Evolutionary conservation across 192 early-diverging fungal genomes (phyloP).

Genomic region (Coemansia sp.): DNA sequence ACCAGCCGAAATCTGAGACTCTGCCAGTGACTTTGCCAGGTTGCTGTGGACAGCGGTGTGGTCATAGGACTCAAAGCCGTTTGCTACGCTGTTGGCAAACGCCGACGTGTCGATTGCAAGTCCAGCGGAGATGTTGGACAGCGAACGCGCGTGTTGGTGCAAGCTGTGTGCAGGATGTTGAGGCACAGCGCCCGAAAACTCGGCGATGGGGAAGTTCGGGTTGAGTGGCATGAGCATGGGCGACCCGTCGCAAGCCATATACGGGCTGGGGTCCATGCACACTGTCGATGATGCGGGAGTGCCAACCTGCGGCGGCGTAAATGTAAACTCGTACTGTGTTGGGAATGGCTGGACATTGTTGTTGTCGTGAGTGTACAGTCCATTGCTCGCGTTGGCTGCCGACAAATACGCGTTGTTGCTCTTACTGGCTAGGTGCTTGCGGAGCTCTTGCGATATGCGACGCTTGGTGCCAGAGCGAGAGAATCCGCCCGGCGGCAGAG

Average conservation of each 20-base stretch:
- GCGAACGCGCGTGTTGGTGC: slow-evolving; percentile 35
- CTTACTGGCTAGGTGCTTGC: slow-evolving; percentile 55
- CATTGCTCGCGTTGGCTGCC: slow-evolving; percentile 3
- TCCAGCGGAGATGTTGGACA: slow-evolving; percentile 32
- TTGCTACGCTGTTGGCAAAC: slow-evolving; percentile 18
- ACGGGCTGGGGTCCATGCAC: slow-evolving; percentile 18
- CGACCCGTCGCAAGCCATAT: slow-evolving; percentile 21
- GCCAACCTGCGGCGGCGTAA: slow-evolving; percentile 25
- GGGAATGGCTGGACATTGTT: slow-evolving; percentile 14
- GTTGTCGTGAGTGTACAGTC: slow-evolving; percentile 9
- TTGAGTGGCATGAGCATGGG: slow-evolving; percentile 50
- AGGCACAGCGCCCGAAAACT: slow-evolving; percentile 23
- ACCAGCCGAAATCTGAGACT: slow-evolving; percentile 6
- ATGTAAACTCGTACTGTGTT: slow-evolving; percentile 36
- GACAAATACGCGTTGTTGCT: slow-evolving; percentile 34
- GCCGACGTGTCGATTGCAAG: slow-evolving; percentile 25
- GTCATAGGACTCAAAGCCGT: slow-evolving; percentile 22
- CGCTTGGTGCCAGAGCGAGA: slow-evolving; percentile 40
- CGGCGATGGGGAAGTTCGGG: slow-evolving; percentile 53
- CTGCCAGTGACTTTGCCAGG: slow-evolving; percentile 21
- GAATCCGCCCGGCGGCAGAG: slow-evolving; percentile 42
- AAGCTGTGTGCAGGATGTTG: slow-evolving; percentile 9
- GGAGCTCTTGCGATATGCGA: slow-evolving; percentile 54
- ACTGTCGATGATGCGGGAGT: slow-evolving; percentile 16
- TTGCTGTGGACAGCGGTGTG: slow-evolving; percentile 9